Evolutionary conservation across 2,329 filamentous ascomycete genomes (phyloP).

Genomic region (Aaosphaeria arxii): DNA sequence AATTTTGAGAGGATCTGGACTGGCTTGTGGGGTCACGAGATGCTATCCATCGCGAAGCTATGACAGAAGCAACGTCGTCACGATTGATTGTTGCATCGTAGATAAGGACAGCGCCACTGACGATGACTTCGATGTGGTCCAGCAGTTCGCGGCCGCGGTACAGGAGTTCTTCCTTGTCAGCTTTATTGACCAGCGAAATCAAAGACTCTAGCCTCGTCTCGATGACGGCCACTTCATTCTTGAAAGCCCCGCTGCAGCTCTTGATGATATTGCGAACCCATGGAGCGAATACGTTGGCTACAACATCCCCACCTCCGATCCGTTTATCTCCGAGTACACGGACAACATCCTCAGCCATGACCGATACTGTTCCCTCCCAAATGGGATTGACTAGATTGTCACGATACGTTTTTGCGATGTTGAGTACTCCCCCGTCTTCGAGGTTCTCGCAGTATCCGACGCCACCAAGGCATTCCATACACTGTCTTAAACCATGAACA

Average conservation of each 20-base stretch:
- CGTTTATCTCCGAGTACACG: constrained; percentile 40
- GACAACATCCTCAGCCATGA: constrained; percentile 57
- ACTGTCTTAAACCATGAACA: constrained; percentile 50
- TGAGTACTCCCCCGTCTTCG: constrained; percentile 56
- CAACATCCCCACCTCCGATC: constrained; percentile 18
- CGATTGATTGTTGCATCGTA: constrained; percentile 37
- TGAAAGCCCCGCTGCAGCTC: constrained; percentile 5
- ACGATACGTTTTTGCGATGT: constrained; percentile 63
- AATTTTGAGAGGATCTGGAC: neutral
- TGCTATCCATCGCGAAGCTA: constrained; percentile 35
- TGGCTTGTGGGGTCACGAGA: neutral
- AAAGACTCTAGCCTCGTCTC: constrained; percentile 10
- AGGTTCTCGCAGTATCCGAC: constrained; percentile 64
- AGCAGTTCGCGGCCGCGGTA: constrained; percentile 24
- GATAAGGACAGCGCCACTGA: constrained; percentile 34
- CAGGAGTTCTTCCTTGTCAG: constrained; percentile 19
- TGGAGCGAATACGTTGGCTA: constrained; percentile 14
- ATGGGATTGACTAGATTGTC: constrained; percentile 64
- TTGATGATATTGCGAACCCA: constrained; percentile 15
- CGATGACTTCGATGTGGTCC: constrained; percentile 32
- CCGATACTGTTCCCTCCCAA: constrained; percentile 72
- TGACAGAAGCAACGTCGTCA: constrained; percentile 27
- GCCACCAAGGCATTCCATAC: constrained; percentile 64
- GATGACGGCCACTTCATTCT: constrained; percentile 7
- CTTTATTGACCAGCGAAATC: constrained; percentile 1